A percentile compares a stretch with the other conserved stretches of the same genome.
Evolutionary conservation across 768 basidiomycete species (phyloP).

Genomic region (Artomyces pyxidatus): DNA sequence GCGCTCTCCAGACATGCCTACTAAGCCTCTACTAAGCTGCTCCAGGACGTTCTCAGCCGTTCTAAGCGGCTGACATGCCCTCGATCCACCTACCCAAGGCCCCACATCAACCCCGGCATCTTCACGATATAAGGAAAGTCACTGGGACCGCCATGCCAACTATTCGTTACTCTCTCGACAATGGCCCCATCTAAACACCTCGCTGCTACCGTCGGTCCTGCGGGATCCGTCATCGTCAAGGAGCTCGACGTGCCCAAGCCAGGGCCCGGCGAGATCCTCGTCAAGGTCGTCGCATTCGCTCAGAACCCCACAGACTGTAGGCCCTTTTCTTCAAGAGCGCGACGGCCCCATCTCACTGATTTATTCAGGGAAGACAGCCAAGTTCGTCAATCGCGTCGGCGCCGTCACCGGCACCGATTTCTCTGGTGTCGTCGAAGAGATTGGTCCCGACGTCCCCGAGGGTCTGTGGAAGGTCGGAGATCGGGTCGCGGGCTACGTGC

Average conservation of each 20-base stretch:
- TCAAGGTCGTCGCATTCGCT: slow-evolving; percentile 9
- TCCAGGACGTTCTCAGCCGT: too few relatives aligned
- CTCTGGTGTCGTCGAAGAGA: slow-evolving; percentile 5
- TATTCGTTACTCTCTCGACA: not conserved
- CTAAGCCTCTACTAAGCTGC: too few relatives aligned
- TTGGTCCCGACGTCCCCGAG: not conserved
- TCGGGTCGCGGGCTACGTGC: slow-evolving; percentile 1
- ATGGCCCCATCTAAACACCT: not conserved
- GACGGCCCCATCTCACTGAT: too few relatives aligned
- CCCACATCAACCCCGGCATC: too few relatives aligned
- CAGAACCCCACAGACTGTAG: slow-evolving; percentile 9
- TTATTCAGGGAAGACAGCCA: not conserved
- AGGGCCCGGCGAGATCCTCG: slow-evolving; percentile 5
- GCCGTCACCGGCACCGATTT: slow-evolving; percentile 6
- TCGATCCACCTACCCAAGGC: too few relatives aligned
- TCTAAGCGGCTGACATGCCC: too few relatives aligned
- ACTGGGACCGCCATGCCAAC: too few relatives aligned
- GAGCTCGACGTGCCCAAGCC: slow-evolving; percentile 2
- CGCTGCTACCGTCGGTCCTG: not conserved
- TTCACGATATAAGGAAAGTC: too few relatives aligned
- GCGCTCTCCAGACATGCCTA: too few relatives aligned
- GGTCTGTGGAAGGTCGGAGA: not conserved
- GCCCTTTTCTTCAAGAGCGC: not conserved
- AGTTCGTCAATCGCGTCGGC: not conserved
- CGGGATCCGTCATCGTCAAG: not conserved